These are phyloP conservation scores for Dictyostelium gargantuum DNA, from an alignment of 208 protist genomes.

Conservation along the genomic window DNA sequence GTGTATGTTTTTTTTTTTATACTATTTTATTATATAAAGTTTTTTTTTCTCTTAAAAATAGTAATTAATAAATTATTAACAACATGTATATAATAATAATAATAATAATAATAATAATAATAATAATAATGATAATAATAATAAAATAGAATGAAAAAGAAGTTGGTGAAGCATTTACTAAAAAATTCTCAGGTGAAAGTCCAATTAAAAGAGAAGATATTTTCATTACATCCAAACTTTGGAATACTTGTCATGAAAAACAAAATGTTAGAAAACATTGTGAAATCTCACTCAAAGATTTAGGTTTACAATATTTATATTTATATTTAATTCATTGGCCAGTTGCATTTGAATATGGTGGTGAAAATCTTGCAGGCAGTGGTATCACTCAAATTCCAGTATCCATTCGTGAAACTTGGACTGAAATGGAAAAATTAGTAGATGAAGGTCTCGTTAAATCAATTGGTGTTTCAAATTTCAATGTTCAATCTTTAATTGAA, in stretches of 20 bases:
- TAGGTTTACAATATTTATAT: slow-evolving; percentile 92
- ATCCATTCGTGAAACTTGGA: slow-evolving; percentile 83
- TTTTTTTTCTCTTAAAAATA: too few species aligned
- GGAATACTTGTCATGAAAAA: slow-evolving; percentile 93
- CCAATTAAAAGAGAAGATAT: slow-evolving; percentile 89
- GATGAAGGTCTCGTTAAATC: slow-evolving; percentile 74
- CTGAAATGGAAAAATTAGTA: slow-evolving; percentile 86
- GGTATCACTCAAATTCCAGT: slow-evolving; percentile 11
- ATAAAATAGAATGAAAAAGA: slow-evolving; percentile 91
- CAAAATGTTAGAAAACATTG: slow-evolving; percentile 84
- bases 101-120: too few species aligned
- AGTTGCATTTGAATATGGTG: slow-evolving; percentile 54
- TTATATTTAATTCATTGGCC: slow-evolving; percentile 96
- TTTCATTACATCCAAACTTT: slow-evolving; percentile 95
- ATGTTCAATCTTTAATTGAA: slow-evolving; percentile 26
- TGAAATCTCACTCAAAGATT: slow-evolving; percentile 65
- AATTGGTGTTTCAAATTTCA: slow-evolving; percentile 82
- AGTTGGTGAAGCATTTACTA: slow-evolving; percentile 88
- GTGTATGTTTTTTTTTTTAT: slow-evolving; percentile 51
- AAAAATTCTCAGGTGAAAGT: slow-evolving; percentile 75
- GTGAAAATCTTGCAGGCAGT: neutral
- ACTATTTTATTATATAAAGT: slow-evolving; percentile 48
- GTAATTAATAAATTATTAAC: too few species aligned
- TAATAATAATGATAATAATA: slow-evolving; percentile 91
- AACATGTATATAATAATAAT: slow-evolving; percentile 84